Evolutionary conservation across 495 filamentous ascomycete species (phyloP).

Genomic region (Sabuloglossum arenarium): DNA sequence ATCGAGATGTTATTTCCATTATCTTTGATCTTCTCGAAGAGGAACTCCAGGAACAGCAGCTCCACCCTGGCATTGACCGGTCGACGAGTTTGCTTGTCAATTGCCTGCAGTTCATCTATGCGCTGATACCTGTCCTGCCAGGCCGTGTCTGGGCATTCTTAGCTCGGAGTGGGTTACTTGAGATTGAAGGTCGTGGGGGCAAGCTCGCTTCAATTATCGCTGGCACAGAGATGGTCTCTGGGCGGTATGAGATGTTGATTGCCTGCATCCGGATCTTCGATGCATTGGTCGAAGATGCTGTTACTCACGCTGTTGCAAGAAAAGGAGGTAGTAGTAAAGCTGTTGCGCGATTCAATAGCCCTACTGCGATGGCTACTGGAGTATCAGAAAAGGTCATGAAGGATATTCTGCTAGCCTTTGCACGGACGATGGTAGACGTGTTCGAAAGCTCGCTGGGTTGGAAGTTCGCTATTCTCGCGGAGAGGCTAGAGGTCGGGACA

Average conservation of each 20-base stretch:
- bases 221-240: conserved; percentile 50
- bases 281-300: conserved; percentile 52
- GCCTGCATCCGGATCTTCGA: conserved; percentile 53
- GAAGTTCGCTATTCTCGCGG: conserved; percentile 49
- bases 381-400: conserved; percentile 59
- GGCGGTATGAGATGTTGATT: conserved; percentile 56
- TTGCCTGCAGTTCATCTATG: conserved; percentile 60
- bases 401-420: conserved; percentile 48
- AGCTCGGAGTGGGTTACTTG: conserved; percentile 54
- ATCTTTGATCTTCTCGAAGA: conserved; percentile 70
- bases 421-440: conserved; percentile 52
- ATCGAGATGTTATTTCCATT: conserved; percentile 60
- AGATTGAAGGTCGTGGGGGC: conserved; percentile 47
- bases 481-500: conserved; percentile 38
- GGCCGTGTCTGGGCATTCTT: conserved; percentile 79
- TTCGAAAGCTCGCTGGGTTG: conserved; percentile 65
- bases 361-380: conserved; percentile 39
- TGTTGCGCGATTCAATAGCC: conserved; percentile 27
- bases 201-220: conserved; percentile 52
- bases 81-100: conserved; percentile 41
- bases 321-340: conserved; percentile 32
- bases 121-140: conserved; percentile 47
- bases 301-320: conserved; percentile 48
- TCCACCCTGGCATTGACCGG: conserved; percentile 27
- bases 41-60: conserved; percentile 40